Base-by-base conservation (phyloP, 495 filamentous ascomycete genomes). In the Aspergillus saccharolyticus region DNA sequence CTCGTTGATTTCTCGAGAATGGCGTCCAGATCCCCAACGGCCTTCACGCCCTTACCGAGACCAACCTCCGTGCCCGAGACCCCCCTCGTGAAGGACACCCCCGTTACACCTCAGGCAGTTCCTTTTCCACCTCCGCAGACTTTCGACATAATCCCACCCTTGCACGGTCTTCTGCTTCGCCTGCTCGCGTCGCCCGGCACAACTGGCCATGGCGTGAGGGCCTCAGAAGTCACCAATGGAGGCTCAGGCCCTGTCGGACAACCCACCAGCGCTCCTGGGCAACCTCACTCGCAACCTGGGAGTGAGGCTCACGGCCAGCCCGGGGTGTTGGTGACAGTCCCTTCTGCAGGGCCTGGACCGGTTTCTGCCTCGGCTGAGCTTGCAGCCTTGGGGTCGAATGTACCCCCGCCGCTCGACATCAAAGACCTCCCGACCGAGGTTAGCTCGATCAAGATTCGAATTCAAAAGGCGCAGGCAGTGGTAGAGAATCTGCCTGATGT, bases 61-160 rank as follows among this genome's bases (percentile, higher is more conserved):
- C 69, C 72, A 51, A 67, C 77, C 49, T 58, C 72, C 21, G 69
- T 72, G 50, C 75, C 74, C 56, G 69, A 76, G 57, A 74, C 70
- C 24, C 75, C 74, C 42, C 45, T 56, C n/a, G 50, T 56, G 4
- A 60, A 56, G 52, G 64, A 60, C 18, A 70, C 71, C 58, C 75
- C 78, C 53, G 64, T 73, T 44, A 69, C 63, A 76, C 83, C 67
- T 69, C 82, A 54, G 77, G 83, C 75, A 24, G 68, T 73, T 17
- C 62, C 70, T 6, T 76, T 84, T 52, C 83, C 80, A 55, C 62
- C 79, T 49, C 80, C 83, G 5, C 73, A 80, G 57, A 84, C 84
- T 18, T 86, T 96, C 70, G 92, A 96, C 78, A 84, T 90, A 58
- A 79, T 97, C 49, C 91, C 94, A 52, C 82, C 90, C 49, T 80